Base-by-base conservation (phyloP, 495 filamentous ascomycete genomes). In the Hamigera avellanea region DNA sequence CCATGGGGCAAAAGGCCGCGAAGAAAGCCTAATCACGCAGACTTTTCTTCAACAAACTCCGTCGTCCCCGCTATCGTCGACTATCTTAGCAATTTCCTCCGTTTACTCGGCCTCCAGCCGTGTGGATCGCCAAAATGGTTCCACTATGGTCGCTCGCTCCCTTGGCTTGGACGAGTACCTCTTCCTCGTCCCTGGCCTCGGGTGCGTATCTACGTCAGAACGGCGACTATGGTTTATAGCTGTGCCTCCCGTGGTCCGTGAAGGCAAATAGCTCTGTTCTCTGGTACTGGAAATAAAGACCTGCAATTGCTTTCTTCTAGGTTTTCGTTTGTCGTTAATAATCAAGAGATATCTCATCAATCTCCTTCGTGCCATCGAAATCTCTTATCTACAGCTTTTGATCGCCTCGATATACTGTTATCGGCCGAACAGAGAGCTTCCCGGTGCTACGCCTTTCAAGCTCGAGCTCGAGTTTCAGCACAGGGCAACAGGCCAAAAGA, bases 171-270 rank as follows among this genome's bases (percentile, higher is more conserved):
- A 13, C n/a, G n/a, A 30, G 5, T 30, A 15, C 28, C 5, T 30
- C 5, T 30, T 30, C 28, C 28, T 30, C 28, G 28, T 30, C 28
- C 28, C 28, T 30, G 28, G 28, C 28, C 28, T 15, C 28, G 28
- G 28, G 14, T 13, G 28, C 4, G 28, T 30, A 13, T 6, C 28
- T 4, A 30, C 28, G 28, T 30, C 28, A 30, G 28, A 30, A 30
- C 28, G 14, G 28, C 28, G 6, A 15, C n/a, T 6, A 15, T n/a
- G 28, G 28, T 5, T 23, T 4, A 23, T 23, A 23, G 4, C 9
- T 23, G 21, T 23, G 21, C 21, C 9, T 23, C 21, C 21, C 28
- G 28, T 13, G 28, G 14, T 30, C 28, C 28, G 14, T 12, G 28
- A 30, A n/a, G 28, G 28, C 28, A 12, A 30, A 30, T 9, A 23